Evolutionary conservation across 805 yeast genomes (phyloP), one percentile per base, ranked within the genome.

Genomic region (Ogataea polymorpha): DNA sequence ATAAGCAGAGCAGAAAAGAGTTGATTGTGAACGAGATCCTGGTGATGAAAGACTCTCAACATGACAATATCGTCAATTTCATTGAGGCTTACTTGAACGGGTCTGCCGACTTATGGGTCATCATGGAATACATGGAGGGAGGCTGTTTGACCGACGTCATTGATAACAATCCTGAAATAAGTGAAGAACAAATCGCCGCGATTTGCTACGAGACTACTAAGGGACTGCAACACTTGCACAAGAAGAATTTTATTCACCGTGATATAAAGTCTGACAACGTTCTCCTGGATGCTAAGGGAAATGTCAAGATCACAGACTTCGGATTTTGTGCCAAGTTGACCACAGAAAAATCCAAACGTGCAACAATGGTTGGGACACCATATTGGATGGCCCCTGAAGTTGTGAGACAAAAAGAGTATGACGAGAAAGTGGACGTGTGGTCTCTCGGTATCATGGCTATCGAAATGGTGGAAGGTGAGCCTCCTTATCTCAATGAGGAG

Each of bases 301-400:
- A 84, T 42, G 95, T 93, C 40, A 95, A 93, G 65, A 80, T 93
- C 42, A 95, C 99, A 1, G 99, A 93, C 69, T 93, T 93, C 63
- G 91, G 75, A 0, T 93, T 91, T 68, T 93, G 99, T 67, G 99
- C 99, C 0, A 95, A 90, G 63, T 74, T 86, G 46, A 86, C 84
- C 26, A 95, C 84, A 50, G 75, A 77, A 40, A 84, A 86, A 50
- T 70, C 85, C 41, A 90, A 91, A 63, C 80, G 99, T 61, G 89
- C 96, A 3, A 93, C 99, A 4, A 88, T 93, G 96, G 99, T 93
- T 13, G 99, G 99, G 12, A 93, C 99, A 0, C 99, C 99, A 11
- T 93, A 93, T 62, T 93, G 99, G 99, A 93, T 93, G 99, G 99
- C 99, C 0, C 99, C 99, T 1, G 99, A 93, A 63, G 96, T 93